Evolutionary conservation across 441 rosid species (phyloP), one percentile per base, ranked within the genome.

Genomic region (Euphorbia schlechtendalii): DNA sequence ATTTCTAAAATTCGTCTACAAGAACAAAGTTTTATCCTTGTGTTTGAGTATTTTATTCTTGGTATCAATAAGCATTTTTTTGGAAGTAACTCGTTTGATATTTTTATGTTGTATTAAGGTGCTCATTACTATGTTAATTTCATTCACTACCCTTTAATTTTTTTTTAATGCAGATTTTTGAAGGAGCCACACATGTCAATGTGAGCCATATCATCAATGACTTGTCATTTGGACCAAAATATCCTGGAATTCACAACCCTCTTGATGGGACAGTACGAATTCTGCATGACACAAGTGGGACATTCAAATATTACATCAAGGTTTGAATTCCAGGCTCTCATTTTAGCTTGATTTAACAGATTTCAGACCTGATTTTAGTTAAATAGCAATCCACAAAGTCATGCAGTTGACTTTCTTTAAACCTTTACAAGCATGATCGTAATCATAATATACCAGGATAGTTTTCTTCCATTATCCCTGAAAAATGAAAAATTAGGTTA

Each of bases 251-350:
- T 63, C 94, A 89, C 83, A 91, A 94, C 72, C 98, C 96, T 36
- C 90, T 89, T 63, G 96, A 94, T 75, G 96, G 71, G 58, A 91
- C 92, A 3, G 69, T 8, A 34, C 80, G 96, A 64, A 76, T 79
- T 63, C 83, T 91, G 71, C 96, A 73, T 61, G 85, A 79, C 11
- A 67, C 88, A 43, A 91, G 95, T 75, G 96, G 99, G 77, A 84
- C 85, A 56, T 91, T 94, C 84, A 86, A 91, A 69, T 89, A 94
- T 74, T 94, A 85, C 77, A 89, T 94, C 45, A 91, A 94, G 98
- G 99, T 94, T 66, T 68, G 81, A 62, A 34, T 61, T 48, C 7
- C 21, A n/a, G 56, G 38, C 48, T 41, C 34, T 41, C 10, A 27
- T 5, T 15, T 15, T 6, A 46, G 8, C 10, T 63, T 4, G 17